Percentiles rank a stretch among this genome's conserved stretches.
These are phyloP conservation scores for Exophiala oligosperma DNA, from an alignment of 2,329 filamentous ascomycete species.

Conservation along the genomic window DNA sequence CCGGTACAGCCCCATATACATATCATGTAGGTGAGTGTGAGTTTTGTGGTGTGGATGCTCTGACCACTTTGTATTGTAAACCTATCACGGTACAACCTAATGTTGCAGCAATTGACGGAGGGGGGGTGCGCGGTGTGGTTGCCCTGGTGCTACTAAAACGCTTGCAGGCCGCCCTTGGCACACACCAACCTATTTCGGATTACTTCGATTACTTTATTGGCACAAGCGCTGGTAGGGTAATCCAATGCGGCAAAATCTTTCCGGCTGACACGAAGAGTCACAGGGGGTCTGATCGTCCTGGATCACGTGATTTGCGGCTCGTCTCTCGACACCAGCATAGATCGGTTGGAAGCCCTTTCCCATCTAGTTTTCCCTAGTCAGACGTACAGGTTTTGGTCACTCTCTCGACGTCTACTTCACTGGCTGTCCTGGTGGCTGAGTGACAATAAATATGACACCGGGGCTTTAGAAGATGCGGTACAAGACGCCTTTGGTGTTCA, in stretches of 20 bases:
- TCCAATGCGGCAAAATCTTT: not conserved
- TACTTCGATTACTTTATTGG: constrained; percentile 8
- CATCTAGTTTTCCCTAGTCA: not conserved
- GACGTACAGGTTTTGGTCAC: not conserved
- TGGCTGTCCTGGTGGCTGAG: constrained; percentile 2
- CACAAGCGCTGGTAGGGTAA: constrained; percentile 5
- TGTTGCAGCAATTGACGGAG: constrained; percentile 32
- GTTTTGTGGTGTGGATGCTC: constrained; percentile 3
- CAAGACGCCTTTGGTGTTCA: constrained; percentile 7
- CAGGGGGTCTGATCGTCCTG: constrained; percentile 7
- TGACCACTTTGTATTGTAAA: constrained; percentile 17
- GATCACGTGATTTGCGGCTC: constrained; percentile 5
- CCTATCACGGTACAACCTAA: constrained; percentile 29
- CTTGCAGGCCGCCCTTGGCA: constrained; percentile 4
- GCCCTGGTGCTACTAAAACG: constrained; percentile 12
- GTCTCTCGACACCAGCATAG: constrained; percentile 7
- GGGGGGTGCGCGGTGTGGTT: constrained; percentile 29
- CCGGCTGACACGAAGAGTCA: not conserved
- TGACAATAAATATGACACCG: constrained; percentile 10
- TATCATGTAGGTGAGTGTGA: constrained; percentile 5
- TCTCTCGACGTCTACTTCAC: constrained; percentile 3
- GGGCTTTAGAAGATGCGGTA: constrained; percentile 1
- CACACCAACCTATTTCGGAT: not conserved
- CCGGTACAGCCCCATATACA: constrained; percentile 1
- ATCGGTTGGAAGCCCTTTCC: not conserved